Base-by-base conservation (phyloP, 768 basidiomycete genomes). In the Pulveroboletus frians region DNA sequence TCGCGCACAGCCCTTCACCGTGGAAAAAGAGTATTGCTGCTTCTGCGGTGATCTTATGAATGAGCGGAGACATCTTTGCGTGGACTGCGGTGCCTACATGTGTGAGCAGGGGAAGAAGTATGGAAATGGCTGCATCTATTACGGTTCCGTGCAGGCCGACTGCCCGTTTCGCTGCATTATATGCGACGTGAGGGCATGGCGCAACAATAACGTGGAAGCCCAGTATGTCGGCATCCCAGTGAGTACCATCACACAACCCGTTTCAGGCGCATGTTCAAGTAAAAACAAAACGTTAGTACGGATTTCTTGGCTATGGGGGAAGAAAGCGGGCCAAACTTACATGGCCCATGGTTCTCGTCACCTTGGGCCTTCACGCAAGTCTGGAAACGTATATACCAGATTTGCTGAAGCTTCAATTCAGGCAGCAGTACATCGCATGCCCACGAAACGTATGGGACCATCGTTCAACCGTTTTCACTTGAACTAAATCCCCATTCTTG, bases 131-230 rank as follows among this genome's bases (percentile, higher is more conserved):
- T 44, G 21, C n/a, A 44, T 34, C 2, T 44, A 23, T 3, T 1
- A 44, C 21, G 20, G 14, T 32, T 26, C 23, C 6, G 23, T 26
- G 23, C 23, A 26, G 7, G 8, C 2, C 0, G 2, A 14, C 8
- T 5, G 4, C 1, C 5, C 2, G 5, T 43, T 43, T 32, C 14
- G 4, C 13, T 43, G 42, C 31, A 8, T 9, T 2, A 3, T 43
- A 9, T 43, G 42, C 14, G 7, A 15, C 9, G 30, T 3, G 7
- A 21, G 5, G 31, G 18, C 21, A 3, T 44, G 43, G 43, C 17
- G 40, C 3, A 17, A 10, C 9, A 3, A 8, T 1, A 3, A 11
- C 2, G 2, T 11, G 18, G 15, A 5, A 1, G 1, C 4, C 3
- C 27, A 9, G 4, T 6, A 23, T 0, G 20, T 11, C 21, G 9